Base-by-base conservation (phyloP, 164 flowering plant species). In the Liquidambar formosana region DNA sequence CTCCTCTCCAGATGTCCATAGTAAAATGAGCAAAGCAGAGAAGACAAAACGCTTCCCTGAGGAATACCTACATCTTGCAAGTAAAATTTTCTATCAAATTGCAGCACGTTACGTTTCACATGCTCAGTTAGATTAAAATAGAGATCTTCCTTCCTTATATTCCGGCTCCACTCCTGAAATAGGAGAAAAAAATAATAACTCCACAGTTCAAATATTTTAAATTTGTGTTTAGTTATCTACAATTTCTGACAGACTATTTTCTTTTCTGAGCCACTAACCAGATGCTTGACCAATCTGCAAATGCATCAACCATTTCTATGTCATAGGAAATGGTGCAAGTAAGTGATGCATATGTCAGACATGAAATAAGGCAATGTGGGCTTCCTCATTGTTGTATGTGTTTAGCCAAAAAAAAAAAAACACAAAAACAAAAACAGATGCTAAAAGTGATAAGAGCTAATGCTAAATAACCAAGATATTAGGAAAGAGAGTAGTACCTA, bases 31-130 rank as follows among this genome's bases (percentile, higher is more conserved):
- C 97, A 96, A 43, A 96, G 89, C 69, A 90, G 73, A 75, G 97
- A 65, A 9, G 99, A 93, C 61, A 92, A 21, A n/a, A 84, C 74
- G 73, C 98, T 88, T 78, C 99, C 99, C 76, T 96, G 99, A 66
- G 97, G 82, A 52, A 96, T 96, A 48, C 98, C 99, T 49, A 80
- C 82, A 33, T 67, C 61, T 81, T 92, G 98, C 80, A 89, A 69
- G 71, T 84, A 92, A 57, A 90, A 89, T 8, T 74, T 61, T 48
- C 68, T 71, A 71, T 76, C 85, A 0, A 89, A 44, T 64, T 78
- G 84, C 63, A 93, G 69, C 48, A 96, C 71, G 71, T 92, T 93
- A 56, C 65, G 72, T 78, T 84, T 91, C 61, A 93, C 79, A 71
- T 84, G 96, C 79, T 93, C 89, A n/a, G 66, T 54, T 19, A 96